Evolutionary conservation across 148 eudicot genomes (phyloP), one percentile per base, ranked within the genome.

Genomic region (Cornus kousa): DNA sequence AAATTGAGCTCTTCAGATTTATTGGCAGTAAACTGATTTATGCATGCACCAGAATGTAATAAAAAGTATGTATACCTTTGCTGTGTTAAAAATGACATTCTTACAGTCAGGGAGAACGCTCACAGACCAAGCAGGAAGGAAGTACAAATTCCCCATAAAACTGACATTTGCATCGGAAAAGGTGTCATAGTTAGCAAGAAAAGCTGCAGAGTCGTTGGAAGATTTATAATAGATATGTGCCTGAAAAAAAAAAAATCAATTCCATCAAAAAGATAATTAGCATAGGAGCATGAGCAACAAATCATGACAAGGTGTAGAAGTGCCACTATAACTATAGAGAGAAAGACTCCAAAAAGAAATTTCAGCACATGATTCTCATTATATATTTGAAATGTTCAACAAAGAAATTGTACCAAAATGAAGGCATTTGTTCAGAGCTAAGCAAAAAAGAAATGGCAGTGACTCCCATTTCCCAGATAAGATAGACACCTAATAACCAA

Each of bases 81-180:
- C 95, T 17, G 93, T 91, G 85, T 90, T 91, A 84, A 88, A 84
- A 9, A 82, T 71, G 31, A 85, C 91, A 66, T 80, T 81, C 74
- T 80, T 76, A 74, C 95, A 90, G 33, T 90, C 95, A 9, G 93
- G 93, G 55, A 92, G 90, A 59, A 92, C 86, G 86, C 96, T 92
- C n/a, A 92, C 90, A 32, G 96, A 92, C 96, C 96, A 92, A 53
- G 96, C 90, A n/a, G 96, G 96, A 43, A 92, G 83, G 22, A 74
- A 76, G 80, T 86, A 87, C 5, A 82, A 48, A 40, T 83, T 82
- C 55, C 85, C 89, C 9, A 76, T 86, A 37, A 86, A 88, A 6
- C 82, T 85, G 4, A 89, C 87, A 8, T 73, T 88, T 24, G 90
- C 91, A 80, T 87, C 89, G 9, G 79, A 78, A 40, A 69, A 68